Evolutionary conservation across 352 stramenopile species (phyloP).

Genomic region (Phytophthora megakarya): DNA sequence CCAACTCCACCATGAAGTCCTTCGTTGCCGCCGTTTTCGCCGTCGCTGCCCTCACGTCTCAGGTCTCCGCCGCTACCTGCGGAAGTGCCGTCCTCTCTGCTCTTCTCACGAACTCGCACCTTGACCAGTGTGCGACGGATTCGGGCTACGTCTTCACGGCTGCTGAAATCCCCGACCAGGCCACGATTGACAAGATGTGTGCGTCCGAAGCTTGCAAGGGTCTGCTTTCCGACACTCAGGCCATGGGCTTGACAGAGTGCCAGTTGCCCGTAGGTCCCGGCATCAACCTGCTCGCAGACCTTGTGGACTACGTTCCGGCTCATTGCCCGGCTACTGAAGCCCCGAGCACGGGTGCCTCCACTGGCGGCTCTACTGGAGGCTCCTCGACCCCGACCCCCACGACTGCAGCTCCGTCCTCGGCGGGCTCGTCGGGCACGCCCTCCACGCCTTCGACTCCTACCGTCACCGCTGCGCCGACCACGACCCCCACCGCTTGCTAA

Average conservation of each 20-base stretch:
- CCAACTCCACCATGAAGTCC: constrained; percentile 35
- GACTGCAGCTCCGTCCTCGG: constrained; percentile 2
- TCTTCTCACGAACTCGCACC: constrained; percentile 35
- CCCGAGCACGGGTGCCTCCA: constrained; percentile 1
- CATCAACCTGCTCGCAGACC: constrained; percentile 34
- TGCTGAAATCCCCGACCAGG: constrained; percentile 28
- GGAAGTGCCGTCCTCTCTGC: constrained; percentile 12
- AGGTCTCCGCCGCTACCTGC: constrained; percentile 25
- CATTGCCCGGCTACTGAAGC: constrained; percentile 28
- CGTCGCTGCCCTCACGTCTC: constrained; percentile 22
- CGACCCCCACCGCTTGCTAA: constrained; percentile 29
- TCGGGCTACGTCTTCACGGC: constrained; percentile 42
- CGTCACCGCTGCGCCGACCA: constrained; percentile 5
- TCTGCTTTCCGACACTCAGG: constrained; percentile 27
- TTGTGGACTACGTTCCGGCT: constrained; percentile 38
- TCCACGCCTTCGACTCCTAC: not conserved
- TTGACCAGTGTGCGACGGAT: constrained; percentile 31
- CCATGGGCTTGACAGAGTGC: constrained; percentile 34
- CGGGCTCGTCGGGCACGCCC: not conserved
- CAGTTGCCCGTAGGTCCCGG: constrained; percentile 30
- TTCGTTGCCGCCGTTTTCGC: constrained; percentile 27
- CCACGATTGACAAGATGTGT: constrained; percentile 34
- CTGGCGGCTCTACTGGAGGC: too few relatives aligned
- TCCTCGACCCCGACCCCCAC: not conserved
- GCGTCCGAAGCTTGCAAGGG: constrained; percentile 30